These are phyloP conservation scores for Candida smagusa DNA, from an alignment of 1,139 yeast species.

Conservation along the genomic window DNA sequence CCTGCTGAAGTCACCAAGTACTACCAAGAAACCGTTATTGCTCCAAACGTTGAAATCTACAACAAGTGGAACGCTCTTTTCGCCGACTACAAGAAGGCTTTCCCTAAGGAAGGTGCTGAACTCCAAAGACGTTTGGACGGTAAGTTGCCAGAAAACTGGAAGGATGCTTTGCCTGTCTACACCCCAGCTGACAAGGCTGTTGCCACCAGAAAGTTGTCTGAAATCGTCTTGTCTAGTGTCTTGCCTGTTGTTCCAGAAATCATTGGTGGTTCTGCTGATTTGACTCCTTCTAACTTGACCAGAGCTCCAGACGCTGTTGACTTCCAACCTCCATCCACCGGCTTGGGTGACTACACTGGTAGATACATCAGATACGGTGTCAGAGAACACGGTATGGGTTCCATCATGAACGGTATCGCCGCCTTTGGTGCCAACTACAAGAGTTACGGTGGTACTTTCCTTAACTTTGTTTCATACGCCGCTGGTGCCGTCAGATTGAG, in stretches of 20 bases:
- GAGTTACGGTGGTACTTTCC: conserved; percentile 97
- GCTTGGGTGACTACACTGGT: conserved; percentile 85
- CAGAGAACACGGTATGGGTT: conserved; percentile 99
- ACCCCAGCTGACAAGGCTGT: conserved; percentile 75
- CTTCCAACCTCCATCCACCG: conserved; percentile 87
- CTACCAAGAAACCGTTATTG: conserved; percentile 56
- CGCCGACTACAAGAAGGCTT: conserved; percentile 60
- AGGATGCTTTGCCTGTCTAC: conserved; percentile 72
- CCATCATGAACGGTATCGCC: conserved; percentile 95
- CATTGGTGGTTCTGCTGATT: conserved; percentile 97
- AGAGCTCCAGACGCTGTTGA: conserved; percentile 82
- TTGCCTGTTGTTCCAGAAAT: conserved; percentile 77
- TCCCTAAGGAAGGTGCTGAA: conserved; percentile 80
- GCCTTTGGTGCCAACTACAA: conserved; percentile 93
- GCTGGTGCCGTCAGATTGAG: conserved; percentile 96
- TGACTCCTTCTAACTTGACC: conserved; percentile 97
- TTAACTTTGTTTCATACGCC: conserved; percentile 96
- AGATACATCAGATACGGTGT: conserved; percentile 98
- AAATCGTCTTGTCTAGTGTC: conserved; percentile 68
- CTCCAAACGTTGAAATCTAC: conserved; percentile 55
- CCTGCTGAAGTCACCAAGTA: conserved; percentile 80
- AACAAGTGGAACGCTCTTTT: conserved; percentile 70
- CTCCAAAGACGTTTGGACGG: conserved; percentile 76
- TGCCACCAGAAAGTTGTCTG: conserved; percentile 95
- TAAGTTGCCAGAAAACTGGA: conserved; percentile 86